Percentiles rank a stretch among this genome's conserved stretches.
Conservation (phyloP, 1,284 basidiomycete genomes). For the Paramarasmius palmivorus region DNA sequence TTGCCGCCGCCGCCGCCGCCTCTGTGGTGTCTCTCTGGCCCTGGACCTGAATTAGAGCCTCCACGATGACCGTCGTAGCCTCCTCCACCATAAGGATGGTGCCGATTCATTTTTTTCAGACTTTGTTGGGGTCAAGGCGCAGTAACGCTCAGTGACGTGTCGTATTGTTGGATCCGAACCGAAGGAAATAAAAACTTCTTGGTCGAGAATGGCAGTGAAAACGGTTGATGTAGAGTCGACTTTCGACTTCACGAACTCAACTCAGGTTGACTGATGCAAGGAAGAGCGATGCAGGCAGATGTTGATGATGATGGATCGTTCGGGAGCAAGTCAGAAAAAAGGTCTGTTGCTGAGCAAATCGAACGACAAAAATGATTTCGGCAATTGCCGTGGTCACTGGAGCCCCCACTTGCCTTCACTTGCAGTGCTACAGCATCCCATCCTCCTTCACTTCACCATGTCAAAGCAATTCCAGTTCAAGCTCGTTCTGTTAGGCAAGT, state of each 20-base stretch:
- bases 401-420: constrained; percentile 5
- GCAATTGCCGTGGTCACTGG: constrained; percentile 16
- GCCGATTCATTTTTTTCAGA: constrained; percentile 33
- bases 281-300: constrained; percentile 3
- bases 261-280: constrained; percentile 13
- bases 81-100: constrained; percentile 75
- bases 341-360: constrained; percentile 15
- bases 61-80: constrained; percentile 73
- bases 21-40: constrained; percentile 72
- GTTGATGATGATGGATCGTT: constrained; percentile 29
- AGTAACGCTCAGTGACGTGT: constrained; percentile 20
- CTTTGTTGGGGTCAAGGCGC: constrained; percentile 13
- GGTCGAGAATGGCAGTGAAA: constrained; percentile 1
- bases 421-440: constrained; percentile 12
- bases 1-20: constrained; percentile 46
- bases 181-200: background rate
- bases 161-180: constrained; percentile 1
- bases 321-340: constrained; percentile 4
- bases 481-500: constrained; percentile 85
- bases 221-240: constrained; percentile 14
- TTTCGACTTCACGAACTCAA: constrained; percentile 22
- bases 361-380: constrained; percentile 1
- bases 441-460: constrained; percentile 43
- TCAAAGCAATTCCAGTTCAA: constrained; percentile 88
- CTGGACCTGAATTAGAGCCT: constrained; percentile 60